phyloP scores from a whole-genome alignment of 73 alveolate genomes.

The Halteria grandinella region DNA sequence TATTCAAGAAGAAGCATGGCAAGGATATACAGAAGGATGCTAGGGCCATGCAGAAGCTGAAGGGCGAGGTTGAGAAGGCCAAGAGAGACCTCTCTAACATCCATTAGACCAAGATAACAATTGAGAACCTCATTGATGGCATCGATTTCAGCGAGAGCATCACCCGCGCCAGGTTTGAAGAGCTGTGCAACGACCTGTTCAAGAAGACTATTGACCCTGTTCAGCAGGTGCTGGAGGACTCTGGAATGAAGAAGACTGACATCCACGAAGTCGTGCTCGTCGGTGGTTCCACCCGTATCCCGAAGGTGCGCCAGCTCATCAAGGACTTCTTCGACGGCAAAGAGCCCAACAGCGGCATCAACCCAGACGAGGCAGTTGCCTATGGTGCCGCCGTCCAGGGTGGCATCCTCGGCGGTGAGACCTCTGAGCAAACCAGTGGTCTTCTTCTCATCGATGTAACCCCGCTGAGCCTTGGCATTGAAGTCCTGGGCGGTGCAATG shows the following conservation, averaged over 20 bases:
- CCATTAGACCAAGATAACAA: slow-evolving; percentile 85
- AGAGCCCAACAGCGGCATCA: slow-evolving; percentile 54
- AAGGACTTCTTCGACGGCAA: slow-evolving; percentile 53
- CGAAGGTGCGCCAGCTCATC: neutral
- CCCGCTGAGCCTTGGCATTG: slow-evolving; percentile 20
- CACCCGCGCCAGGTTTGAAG: slow-evolving; percentile 94
- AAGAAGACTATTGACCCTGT: slow-evolving; percentile 90
- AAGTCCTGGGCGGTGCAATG: slow-evolving; percentile 18
- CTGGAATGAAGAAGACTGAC: slow-evolving; percentile 79
- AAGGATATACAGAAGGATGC: slow-evolving; percentile 21
- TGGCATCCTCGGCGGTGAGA: slow-evolving; percentile 86
- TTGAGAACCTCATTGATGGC: slow-evolving; percentile 89
- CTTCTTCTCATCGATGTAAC: slow-evolving; percentile 86
- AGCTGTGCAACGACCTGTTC: slow-evolving; percentile 82
- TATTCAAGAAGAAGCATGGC: slow-evolving; percentile 17
- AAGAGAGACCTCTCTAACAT: slow-evolving; percentile 92
- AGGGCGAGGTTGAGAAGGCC: slow-evolving; percentile 92
- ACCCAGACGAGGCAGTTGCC: slow-evolving; percentile 75
- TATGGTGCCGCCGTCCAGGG: slow-evolving; percentile 64
- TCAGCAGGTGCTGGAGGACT: slow-evolving; percentile 81
- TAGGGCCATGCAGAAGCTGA: slow-evolving; percentile 75
- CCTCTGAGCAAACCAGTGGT: slow-evolving; percentile 84
- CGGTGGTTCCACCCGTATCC: slow-evolving; percentile 30
- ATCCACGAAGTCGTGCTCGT: slow-evolving; percentile 56
- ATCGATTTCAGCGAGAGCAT: slow-evolving; percentile 89